phyloP scores from a whole-genome alignment of 768 basidiomycete genomes.

The Serendipita indica region DNA sequence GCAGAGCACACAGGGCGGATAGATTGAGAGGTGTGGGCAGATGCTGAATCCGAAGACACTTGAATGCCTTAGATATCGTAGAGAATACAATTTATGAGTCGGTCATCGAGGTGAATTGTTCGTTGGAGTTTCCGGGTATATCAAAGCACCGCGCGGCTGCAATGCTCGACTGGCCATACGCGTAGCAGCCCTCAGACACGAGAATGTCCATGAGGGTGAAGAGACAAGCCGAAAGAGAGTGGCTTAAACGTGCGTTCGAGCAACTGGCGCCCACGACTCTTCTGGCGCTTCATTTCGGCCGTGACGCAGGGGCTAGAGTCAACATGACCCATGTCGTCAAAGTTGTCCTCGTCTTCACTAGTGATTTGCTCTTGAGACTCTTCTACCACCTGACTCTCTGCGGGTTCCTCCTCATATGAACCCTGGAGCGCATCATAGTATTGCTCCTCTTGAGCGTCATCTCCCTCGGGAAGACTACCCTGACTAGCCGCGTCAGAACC shows the following conservation, averaged over 20 bases:
- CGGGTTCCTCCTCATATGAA: background rate
- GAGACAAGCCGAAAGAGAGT: background rate
- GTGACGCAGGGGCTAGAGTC: conserved; percentile 7
- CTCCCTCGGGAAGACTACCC: background rate
- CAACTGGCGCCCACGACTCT: background rate
- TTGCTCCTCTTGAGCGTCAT: background rate
- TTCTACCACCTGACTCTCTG: background rate
- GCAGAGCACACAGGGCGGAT: too few species aligned
- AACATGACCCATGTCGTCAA: background rate
- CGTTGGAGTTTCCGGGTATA: too few species aligned
- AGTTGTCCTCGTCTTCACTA: background rate
- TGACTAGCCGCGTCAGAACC: background rate
- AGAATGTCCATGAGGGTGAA: background rate
- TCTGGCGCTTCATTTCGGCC: background rate
- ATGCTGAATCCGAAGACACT: too few species aligned
- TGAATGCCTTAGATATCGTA: too few species aligned
- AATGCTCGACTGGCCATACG: too few species aligned
- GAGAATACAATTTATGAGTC: too few species aligned
- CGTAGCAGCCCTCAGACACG: too few species aligned
- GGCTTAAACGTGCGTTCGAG: conserved; percentile 7
- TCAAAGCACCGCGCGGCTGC: too few species aligned
- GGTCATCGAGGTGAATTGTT: too few species aligned
- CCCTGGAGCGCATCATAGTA: background rate
- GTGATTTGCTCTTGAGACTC: background rate
- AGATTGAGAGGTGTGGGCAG: too few species aligned